Evolutionary conservation across 1,139 yeast genomes (phyloP).

Genomic region (Geotrichum europaeum): DNA sequence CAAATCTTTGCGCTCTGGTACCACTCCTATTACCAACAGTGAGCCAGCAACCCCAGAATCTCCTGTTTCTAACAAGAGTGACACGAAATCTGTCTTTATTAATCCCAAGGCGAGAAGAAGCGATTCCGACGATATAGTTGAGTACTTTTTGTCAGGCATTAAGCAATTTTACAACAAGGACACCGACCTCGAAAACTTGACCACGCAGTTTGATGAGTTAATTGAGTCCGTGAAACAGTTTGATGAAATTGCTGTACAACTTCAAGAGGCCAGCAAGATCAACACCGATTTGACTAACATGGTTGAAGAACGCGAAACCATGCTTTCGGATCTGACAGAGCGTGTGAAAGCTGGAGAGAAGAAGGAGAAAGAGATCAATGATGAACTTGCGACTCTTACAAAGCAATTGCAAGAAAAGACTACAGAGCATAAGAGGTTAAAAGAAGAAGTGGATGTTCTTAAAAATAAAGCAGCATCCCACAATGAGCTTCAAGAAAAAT

Average conservation of each 20-base stretch:
- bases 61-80: not conserved
- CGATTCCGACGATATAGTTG: conserved; percentile 6
- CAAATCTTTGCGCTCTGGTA: conserved; percentile 5
- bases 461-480: not conserved
- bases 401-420: not conserved
- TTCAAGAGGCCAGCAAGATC: conserved; percentile 5
- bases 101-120: not conserved
- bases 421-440: not conserved
- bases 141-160: not conserved
- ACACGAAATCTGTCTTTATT: not conserved
- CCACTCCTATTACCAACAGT: not conserved
- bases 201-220: conserved; percentile 2
- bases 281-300: conserved; percentile 6
- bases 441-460: not conserved
- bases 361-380: not conserved
- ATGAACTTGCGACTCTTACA: not conserved
- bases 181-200: not conserved
- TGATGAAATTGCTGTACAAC: conserved; percentile 9
- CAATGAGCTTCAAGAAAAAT: not conserved
- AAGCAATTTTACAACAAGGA: not conserved
- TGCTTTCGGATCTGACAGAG: not conserved
- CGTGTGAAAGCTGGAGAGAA: not conserved
- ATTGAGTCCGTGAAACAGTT: conserved; percentile 10
- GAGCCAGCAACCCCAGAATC: no score
- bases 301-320: conserved; percentile 8